phyloP scores from a whole-genome alignment of 768 basidiomycete species.

The Trametes cubensis region DNA sequence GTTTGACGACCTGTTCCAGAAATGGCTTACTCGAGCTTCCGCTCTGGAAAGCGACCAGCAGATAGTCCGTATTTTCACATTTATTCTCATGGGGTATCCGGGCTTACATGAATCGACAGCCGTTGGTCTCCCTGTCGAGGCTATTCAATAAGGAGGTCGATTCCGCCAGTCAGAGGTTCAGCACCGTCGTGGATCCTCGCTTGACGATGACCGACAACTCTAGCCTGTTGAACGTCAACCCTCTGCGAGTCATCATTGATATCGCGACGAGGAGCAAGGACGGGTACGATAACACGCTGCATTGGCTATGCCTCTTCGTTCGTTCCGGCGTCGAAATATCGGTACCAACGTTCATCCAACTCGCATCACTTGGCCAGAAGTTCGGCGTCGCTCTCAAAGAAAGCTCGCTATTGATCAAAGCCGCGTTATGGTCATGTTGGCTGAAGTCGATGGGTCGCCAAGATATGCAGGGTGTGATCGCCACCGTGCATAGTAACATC shows the following conservation, averaged over 20 bases:
- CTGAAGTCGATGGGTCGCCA: conserved; percentile 59
- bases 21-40: conserved; percentile 58
- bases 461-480: conserved; percentile 54
- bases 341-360: conserved; percentile 49
- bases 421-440: conserved; percentile 61
- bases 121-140: conserved; percentile 54
- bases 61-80: conserved; percentile 35
- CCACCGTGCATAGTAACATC: conserved; percentile 51
- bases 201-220: conserved; percentile 35
- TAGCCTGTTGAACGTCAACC: conserved; percentile 44
- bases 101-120: conserved; percentile 36
- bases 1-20: conserved; percentile 59
- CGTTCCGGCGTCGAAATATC: conserved; percentile 69
- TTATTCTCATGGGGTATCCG: conserved; percentile 5
- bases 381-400: conserved; percentile 46
- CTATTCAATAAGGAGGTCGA: conserved; percentile 61
- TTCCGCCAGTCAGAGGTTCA: conserved; percentile 40
- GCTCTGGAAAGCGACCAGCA: conserved; percentile 38
- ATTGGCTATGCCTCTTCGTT: conserved; percentile 64
- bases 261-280: conserved; percentile 45
- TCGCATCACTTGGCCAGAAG: conserved; percentile 44
- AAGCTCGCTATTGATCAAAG: conserved; percentile 54
- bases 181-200: conserved; percentile 38
- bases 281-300: conserved; percentile 51
- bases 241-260: conserved; percentile 54